Conservation (phyloP, 169 alveolate species). For the Plasmodium falciparum region DNA sequence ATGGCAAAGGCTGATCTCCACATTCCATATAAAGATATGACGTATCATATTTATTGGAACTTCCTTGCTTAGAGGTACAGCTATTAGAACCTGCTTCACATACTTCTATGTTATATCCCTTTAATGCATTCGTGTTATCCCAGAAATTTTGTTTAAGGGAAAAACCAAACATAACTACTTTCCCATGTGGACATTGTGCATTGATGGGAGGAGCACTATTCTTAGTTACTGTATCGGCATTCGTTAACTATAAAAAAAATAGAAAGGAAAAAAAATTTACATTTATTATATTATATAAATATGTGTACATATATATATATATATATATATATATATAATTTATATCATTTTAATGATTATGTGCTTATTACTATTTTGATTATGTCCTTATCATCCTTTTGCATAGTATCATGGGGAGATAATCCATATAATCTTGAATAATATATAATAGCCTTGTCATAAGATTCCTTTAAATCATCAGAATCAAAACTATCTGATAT, state of each 20-base stretch:
- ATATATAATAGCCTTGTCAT: slow-evolving; percentile 83
- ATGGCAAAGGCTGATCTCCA: slow-evolving; percentile 57
- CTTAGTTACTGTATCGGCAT: slow-evolving; percentile 68
- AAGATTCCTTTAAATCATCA: slow-evolving; percentile 73
- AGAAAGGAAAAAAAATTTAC: not conserved
- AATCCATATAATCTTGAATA: slow-evolving; percentile 85
- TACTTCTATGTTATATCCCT: slow-evolving; percentile 58
- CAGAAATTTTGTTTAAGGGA: slow-evolving; percentile 65
- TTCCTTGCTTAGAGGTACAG: slow-evolving; percentile 80
- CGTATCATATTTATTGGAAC: slow-evolving; percentile 49
- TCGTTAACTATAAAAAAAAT: slow-evolving; percentile 58
- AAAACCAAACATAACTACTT: slow-evolving; percentile 79
- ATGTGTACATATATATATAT: not conserved
- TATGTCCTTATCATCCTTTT: slow-evolving; percentile 68
- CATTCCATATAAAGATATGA: slow-evolving; percentile 67
- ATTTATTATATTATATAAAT: not conserved
- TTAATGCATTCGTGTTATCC: slow-evolving; percentile 54
- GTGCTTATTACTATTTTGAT: slow-evolving; percentile 25
- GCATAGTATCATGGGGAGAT: slow-evolving; percentile 78
- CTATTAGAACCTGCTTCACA: slow-evolving; percentile 66
- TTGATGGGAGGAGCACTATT: slow-evolving; percentile 82
- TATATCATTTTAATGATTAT: not conserved
- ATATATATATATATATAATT: not conserved
- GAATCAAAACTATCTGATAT: slow-evolving; percentile 56
- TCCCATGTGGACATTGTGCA: slow-evolving; percentile 78